Percentiles rank a stretch among this genome's conserved stretches.
Conservation (phyloP, 1,139 yeast species). For the Debaryomyces udenii region DNA sequence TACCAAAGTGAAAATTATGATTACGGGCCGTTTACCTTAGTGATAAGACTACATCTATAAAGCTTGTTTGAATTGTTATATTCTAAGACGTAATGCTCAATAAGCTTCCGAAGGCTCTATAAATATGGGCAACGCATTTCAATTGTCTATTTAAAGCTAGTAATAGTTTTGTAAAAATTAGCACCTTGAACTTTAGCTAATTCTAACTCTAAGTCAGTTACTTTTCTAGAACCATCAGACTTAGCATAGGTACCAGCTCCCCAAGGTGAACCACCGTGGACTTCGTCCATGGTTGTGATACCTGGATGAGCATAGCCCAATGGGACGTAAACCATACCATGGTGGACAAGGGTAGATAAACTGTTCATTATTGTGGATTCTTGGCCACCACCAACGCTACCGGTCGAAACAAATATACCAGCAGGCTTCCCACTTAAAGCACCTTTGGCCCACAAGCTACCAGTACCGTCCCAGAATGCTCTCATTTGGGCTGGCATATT, state of each 20-base stretch:
- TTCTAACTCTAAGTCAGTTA: slow-evolving; percentile 36
- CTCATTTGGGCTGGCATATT: slow-evolving; percentile 43
- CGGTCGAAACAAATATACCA: slow-evolving; percentile 41
- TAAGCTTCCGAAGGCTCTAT: too few species aligned
- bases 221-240: slow-evolving; percentile 40
- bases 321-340: slow-evolving; percentile 42
- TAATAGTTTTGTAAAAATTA: slow-evolving; percentile 30
- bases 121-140: too few species aligned
- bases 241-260: slow-evolving; percentile 47
- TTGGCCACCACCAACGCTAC: slow-evolving; percentile 45
- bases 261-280: slow-evolving; percentile 46
- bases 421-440: slow-evolving; percentile 41
- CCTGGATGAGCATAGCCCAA: slow-evolving; percentile 39
- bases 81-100: too few species aligned
- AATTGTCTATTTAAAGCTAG: slow-evolving; percentile 17
- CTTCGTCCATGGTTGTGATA: slow-evolving; percentile 32
- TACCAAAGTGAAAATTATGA: neutral
- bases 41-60: too few species aligned
- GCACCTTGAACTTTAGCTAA: slow-evolving; percentile 39
- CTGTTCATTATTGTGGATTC: slow-evolving; percentile 39
- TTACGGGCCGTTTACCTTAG: too few species aligned
- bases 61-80: too few species aligned
- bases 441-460: slow-evolving; percentile 42
- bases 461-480: slow-evolving; percentile 43
- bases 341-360: slow-evolving; percentile 38